Evolutionary conservation across 352 stramenopile species (phyloP).

Genomic region (Plasmopara muralis): DNA sequence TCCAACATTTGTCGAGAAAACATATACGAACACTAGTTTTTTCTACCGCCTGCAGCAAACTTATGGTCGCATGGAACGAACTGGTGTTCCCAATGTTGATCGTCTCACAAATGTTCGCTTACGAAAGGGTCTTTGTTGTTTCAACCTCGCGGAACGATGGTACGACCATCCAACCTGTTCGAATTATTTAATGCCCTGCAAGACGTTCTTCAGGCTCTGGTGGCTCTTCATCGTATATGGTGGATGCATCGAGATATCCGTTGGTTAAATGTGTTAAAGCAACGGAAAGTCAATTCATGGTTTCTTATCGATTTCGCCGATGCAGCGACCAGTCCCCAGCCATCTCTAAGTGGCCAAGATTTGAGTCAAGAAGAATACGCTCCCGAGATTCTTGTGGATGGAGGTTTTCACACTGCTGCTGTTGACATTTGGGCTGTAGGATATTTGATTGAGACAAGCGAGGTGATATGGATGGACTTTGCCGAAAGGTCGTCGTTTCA

Average conservation of each 20-base stretch:
- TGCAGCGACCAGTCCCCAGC: slow-evolving; percentile 14
- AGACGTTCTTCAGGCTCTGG: slow-evolving; percentile 14
- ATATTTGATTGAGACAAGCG: slow-evolving; percentile 9
- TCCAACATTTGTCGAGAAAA: not conserved
- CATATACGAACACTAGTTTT: not conserved
- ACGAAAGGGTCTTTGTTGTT: slow-evolving; percentile 9
- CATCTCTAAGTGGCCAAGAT: slow-evolving; percentile 7
- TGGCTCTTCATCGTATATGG: slow-evolving; percentile 12
- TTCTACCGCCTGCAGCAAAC: not conserved
- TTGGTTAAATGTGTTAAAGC: slow-evolving; percentile 19
- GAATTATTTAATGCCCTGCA: slow-evolving; percentile 12
- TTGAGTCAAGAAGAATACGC: slow-evolving; percentile 10
- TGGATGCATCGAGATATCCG: slow-evolving; percentile 25
- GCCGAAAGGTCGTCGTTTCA: not conserved
- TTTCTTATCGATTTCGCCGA: slow-evolving; percentile 22
- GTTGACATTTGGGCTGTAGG: slow-evolving; percentile 16
- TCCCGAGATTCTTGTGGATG: slow-evolving; percentile 11
- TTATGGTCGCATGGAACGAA: not conserved
- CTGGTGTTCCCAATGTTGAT: slow-evolving; percentile 14
- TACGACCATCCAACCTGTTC: slow-evolving; percentile 6
- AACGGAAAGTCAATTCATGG: slow-evolving; percentile 9
- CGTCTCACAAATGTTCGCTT: slow-evolving; percentile 7
- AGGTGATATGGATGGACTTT: not conserved
- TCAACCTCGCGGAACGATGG: slow-evolving; percentile 13
- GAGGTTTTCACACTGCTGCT: slow-evolving; percentile 8